Evolutionary conservation across 306 rosid genomes (phyloP), one percentile per base, ranked within the genome.

Genomic region (Begonia loranthoides): DNA sequence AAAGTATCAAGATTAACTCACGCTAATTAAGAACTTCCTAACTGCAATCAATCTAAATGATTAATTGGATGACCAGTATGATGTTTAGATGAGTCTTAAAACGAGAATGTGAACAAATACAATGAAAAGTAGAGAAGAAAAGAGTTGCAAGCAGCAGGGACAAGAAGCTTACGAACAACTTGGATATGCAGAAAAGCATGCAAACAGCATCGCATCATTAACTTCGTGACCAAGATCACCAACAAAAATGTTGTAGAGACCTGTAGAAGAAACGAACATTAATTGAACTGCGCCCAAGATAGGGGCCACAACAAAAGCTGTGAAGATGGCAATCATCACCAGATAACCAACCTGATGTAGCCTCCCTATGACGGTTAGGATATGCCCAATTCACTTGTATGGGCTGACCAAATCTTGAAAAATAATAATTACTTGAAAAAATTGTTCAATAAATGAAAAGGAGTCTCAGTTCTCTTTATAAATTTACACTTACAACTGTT

Each of bases 101-200:
- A 24, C 4, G 34, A 24, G 34, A 24, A 24, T 3, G 34, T 6
- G 4, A 24, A 24, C 34, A 3, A 24, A 24, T 24, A 3, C 34
- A 24, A 24, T 6, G 4, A 24, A 24, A 24, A 24, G 7, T 0
- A 24, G 7, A 24, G 7, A 6, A 24, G 7, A 6, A 24, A 24
- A 24, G 7, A 6, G 34, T 4, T 24, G 2, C 34, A 4, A 24
- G n/a, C n/a, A n/a, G n/a, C n/a, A n/a, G n/a, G n/a, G n/a, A n/a
- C n/a, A n/a, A n/a, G 87, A 68, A 56, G 73, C 95, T 85, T 89
- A 89, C 97, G 95, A 89, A 72, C 97, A 89, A 87, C 95, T 89
- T 47, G 74, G 64, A 64, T 73, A 89, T 55, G 74, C 95, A 59
- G 97, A 89, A 71, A 89, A 89, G 74, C 97, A 85, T 16, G 97